phyloP scores from a whole-genome alignment of 176 grass and related monocot species.

The Oryza rufipogon region DNA sequence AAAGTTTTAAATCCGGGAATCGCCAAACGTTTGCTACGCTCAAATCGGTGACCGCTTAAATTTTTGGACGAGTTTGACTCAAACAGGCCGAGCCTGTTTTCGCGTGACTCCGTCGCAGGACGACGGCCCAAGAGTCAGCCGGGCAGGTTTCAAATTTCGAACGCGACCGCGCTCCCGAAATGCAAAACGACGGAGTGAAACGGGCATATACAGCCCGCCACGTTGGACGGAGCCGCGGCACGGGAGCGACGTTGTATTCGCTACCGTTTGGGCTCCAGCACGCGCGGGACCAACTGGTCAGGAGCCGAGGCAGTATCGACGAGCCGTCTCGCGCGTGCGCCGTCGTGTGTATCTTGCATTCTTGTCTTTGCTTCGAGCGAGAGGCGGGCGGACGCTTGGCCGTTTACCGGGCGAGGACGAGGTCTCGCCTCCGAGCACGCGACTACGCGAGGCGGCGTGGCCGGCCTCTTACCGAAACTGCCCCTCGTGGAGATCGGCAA shows the following conservation, averaged over 20 bases:
- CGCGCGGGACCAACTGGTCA: no score
- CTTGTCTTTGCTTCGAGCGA: no score
- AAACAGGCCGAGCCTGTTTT: no score
- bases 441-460: background rate
- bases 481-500: background rate
- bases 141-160: background rate
- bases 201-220: background rate
- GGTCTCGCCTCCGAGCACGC: background rate
- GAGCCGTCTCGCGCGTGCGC: no score
- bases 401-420: conserved; percentile 18
- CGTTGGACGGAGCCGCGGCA: background rate
- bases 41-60: background rate
- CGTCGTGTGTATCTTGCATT: no score
- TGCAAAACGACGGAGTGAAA: background rate
- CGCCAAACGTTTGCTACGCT: background rate
- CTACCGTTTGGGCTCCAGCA: background rate
- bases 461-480: conserved; percentile 11
- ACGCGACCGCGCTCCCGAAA: background rate
- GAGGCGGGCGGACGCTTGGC: background rate
- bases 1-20: background rate
- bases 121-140: background rate
- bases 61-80: background rate
- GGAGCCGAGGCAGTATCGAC: no score
- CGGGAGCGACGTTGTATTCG: no score
- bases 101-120: background rate